A percentile compares a stretch with the other conserved stretches of the same genome.
Conservation (phyloP, 78 protist species). For the Polysphondylium violaceum region DNA sequence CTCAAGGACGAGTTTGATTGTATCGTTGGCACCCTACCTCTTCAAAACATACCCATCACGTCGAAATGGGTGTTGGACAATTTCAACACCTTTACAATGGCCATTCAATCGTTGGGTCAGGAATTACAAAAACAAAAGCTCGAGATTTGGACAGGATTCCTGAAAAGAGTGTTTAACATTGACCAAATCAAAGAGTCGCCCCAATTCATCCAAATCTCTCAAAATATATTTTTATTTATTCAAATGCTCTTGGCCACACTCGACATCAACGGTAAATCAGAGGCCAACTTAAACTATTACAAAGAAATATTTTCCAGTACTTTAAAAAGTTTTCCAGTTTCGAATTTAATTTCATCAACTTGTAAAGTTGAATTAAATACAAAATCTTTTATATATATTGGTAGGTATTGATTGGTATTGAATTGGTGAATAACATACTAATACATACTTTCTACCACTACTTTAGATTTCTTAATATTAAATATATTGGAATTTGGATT, state of each 20-base stretch:
- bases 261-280: not conserved
- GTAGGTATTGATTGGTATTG: not conserved
- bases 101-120: not conserved
- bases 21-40: conserved; percentile 1
- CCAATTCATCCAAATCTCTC: not conserved
- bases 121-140: conserved; percentile 14
- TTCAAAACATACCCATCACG: not conserved
- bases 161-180: conserved; percentile 17
- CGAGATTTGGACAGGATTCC: conserved; percentile 43
- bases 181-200: not conserved
- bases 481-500: conserved; percentile 60
- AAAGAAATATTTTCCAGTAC: not conserved
- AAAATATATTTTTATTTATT: not conserved
- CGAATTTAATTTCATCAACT: not conserved
- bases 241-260: conserved; percentile 20
- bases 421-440: too few species aligned
- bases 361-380: not conserved
- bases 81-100: conserved; percentile 9
- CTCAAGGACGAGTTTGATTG: not conserved
- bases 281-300: not conserved
- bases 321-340: conserved; percentile 1
- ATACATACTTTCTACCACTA: too few species aligned
- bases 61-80: not conserved
- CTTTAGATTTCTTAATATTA: conserved; percentile 32
- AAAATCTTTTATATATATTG: not conserved